Percentiles rank a stretch among this genome's conserved stretches.
phyloP scores from a whole-genome alignment of 2,329 filamentous ascomycete species.

The Ceratocystis eucalypticola region DNA sequence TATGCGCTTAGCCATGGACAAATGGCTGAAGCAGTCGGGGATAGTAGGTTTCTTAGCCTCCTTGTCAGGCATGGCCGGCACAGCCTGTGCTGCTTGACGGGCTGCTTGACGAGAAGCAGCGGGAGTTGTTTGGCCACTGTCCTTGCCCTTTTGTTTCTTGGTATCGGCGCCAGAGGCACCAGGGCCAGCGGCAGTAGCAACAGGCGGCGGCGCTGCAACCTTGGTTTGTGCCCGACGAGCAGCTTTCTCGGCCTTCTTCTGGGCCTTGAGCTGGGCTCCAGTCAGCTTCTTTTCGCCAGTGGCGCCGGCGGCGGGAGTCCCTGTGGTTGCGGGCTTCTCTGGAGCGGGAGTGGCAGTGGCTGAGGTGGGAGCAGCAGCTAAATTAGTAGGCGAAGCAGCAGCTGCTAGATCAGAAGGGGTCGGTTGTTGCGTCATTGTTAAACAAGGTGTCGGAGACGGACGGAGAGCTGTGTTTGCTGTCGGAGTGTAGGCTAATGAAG shows the following conservation, averaged over 20 bases:
- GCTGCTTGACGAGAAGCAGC: constrained; percentile 25
- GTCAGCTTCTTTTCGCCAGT: constrained; percentile 45
- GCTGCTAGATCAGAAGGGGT: background rate
- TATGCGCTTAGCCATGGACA: constrained; percentile 53
- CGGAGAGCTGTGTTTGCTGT: background rate
- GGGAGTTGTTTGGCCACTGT: constrained; percentile 14
- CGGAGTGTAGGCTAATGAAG: background rate
- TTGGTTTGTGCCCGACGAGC: constrained; percentile 65
- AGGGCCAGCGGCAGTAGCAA: constrained; percentile 28
- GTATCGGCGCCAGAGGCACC: constrained; percentile 31
- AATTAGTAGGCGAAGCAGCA: background rate
- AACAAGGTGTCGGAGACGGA: background rate
- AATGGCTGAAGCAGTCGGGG: constrained; percentile 66
- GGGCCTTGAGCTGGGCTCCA: constrained; percentile 72
- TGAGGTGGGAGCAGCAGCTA: background rate
- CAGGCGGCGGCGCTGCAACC: constrained; percentile 35
- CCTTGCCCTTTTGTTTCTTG: constrained; percentile 26
- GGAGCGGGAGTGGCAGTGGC: background rate
- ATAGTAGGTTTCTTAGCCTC: constrained; percentile 44
- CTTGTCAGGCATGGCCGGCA: constrained; percentile 30
- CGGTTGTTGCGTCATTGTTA: constrained; percentile 12
- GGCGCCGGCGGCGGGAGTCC: constrained; percentile 4
- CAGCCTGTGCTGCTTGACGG: constrained; percentile 28
- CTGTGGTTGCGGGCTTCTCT: background rate
- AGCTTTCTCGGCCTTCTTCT: constrained; percentile 81